phyloP scores from a whole-genome alignment of 352 stramenopile species.

The Pythium plurisporium region DNA sequence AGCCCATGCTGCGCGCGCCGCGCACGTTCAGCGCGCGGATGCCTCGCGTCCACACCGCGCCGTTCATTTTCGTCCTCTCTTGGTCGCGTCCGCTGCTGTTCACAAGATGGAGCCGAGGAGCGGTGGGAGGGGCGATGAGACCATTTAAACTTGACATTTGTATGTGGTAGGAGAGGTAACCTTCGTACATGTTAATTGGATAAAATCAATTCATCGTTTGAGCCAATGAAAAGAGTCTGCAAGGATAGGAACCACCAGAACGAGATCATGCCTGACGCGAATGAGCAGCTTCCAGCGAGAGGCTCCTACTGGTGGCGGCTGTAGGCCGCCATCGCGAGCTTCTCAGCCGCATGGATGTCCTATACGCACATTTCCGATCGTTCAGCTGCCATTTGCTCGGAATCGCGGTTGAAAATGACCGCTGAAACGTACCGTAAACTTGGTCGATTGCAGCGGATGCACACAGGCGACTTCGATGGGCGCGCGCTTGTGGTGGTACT shows the following conservation, averaged over 20 bases:
- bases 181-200: slow-evolving; percentile 7
- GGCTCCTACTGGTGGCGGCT: slow-evolving; percentile 26
- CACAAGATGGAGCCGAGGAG: slow-evolving; percentile 19
- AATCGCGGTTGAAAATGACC: background rate
- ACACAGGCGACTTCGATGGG: slow-evolving; percentile 32
- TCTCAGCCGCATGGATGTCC: slow-evolving; percentile 74
- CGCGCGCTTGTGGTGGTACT: slow-evolving; percentile 35
- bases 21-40: slow-evolving; percentile 34
- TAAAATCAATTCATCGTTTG: slow-evolving; percentile 7
- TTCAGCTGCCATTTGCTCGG: background rate
- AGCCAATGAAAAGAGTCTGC: slow-evolving; percentile 11
- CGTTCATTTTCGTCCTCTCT: slow-evolving; percentile 30
- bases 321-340: slow-evolving; percentile 53
- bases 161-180: slow-evolving; percentile 11
- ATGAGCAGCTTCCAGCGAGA: background rate
- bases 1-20: slow-evolving; percentile 46
- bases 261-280: background rate
- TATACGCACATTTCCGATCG: slow-evolving; percentile 12
- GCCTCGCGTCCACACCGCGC: slow-evolving; percentile 26
- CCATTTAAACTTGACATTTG: background rate
- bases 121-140: slow-evolving; percentile 15
- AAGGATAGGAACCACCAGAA: slow-evolving; percentile 22
- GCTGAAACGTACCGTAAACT: slow-evolving; percentile 39
- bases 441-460: slow-evolving; percentile 44
- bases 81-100: slow-evolving; percentile 16